Evolutionary conservation across 1,284 basidiomycete species (phyloP).

Genomic region (Athelia psychrophila): DNA sequence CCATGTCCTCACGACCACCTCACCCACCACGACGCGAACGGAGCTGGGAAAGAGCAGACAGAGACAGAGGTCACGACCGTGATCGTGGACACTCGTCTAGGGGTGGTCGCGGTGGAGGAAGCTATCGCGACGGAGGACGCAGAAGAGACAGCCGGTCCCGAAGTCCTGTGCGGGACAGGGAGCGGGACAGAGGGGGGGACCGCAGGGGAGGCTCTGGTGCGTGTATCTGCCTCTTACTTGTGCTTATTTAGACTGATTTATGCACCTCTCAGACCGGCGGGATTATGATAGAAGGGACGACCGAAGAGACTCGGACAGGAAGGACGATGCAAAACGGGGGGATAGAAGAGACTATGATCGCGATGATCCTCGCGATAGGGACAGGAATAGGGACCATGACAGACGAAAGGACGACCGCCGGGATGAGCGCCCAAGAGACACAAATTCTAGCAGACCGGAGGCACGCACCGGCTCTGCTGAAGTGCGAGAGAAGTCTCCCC

Average conservation of each 20-base stretch:
- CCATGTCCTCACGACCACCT: conserved; percentile 52
- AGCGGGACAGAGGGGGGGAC: conserved; percentile 31
- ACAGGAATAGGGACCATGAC: conserved; percentile 19
- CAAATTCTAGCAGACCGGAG: conserved; percentile 18
- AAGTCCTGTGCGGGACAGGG: conserved; percentile 41
- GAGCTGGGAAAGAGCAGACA: conserved; percentile 64
- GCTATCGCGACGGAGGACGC: conserved; percentile 43
- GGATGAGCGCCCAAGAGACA: conserved; percentile 19
- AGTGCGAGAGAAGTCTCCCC: conserved; percentile 15
- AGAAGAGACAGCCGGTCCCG: conserved; percentile 63
- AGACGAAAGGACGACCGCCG: conserved; percentile 17
- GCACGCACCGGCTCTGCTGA: conserved; percentile 15
- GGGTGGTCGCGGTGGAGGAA: conserved; percentile 28
- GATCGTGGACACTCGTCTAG: conserved; percentile 41
- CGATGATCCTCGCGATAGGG: conserved; percentile 29
- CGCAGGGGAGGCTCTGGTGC: conserved; percentile 37
- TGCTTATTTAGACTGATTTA: neutral
- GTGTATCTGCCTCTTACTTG: conserved; percentile 4
- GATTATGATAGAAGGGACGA: conserved; percentile 19
- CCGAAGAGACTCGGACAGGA: conserved; percentile 28
- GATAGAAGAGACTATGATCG: conserved; percentile 31
- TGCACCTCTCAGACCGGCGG: conserved; percentile 15
- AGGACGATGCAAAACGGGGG: conserved; percentile 36
- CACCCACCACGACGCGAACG: conserved; percentile 59
- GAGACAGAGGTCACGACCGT: conserved; percentile 22